A percentile compares a stretch with the other conserved stretches of the same genome.
These are phyloP conservation scores for Cryptococcus neoformans DNA, from an alignment of 1,284 basidiomycete species.

Conservation along the genomic window DNA sequence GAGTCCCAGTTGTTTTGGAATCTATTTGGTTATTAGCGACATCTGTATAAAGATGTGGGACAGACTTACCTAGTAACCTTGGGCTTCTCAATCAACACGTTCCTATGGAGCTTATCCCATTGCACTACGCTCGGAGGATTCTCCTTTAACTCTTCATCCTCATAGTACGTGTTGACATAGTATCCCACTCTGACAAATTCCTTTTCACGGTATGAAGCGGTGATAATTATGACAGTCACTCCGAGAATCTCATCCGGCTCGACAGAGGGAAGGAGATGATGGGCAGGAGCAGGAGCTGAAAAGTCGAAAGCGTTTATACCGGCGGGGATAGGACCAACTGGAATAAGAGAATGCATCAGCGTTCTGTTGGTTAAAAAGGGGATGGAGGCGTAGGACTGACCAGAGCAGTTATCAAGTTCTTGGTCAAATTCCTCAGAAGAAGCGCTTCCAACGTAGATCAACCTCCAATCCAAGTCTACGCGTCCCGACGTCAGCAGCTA, in stretches of 20 bases:
- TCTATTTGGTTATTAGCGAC: slow-evolving; percentile 10
- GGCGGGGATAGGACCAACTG: slow-evolving; percentile 86
- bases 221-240: slow-evolving; percentile 91
- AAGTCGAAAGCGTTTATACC: slow-evolving; percentile 98
- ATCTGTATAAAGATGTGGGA: not conserved
- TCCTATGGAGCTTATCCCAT: slow-evolving; percentile 77
- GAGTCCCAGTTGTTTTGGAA: slow-evolving; percentile 49
- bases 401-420: slow-evolving; percentile 91
- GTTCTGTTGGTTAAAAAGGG: not conserved
- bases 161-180: slow-evolving; percentile 99
- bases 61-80: slow-evolving; percentile 73
- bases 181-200: slow-evolving; percentile 99
- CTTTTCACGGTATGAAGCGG: slow-evolving; percentile 85
- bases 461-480: slow-evolving; percentile 94
- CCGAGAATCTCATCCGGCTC: slow-evolving; percentile 60
- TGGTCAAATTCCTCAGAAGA: slow-evolving; percentile 90
- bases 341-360: not conserved
- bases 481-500: not conserved
- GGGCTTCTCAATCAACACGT: slow-evolving; percentile 83
- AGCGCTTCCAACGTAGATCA: slow-evolving; percentile 96
- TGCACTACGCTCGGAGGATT: slow-evolving; percentile 65
- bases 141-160: slow-evolving; percentile 83
- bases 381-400: slow-evolving; percentile 28
- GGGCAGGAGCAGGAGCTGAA: slow-evolving; percentile 62
- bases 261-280: slow-evolving; percentile 69